Conservation (phyloP, 257 asterid species). For the Solanum sejunctum region DNA sequence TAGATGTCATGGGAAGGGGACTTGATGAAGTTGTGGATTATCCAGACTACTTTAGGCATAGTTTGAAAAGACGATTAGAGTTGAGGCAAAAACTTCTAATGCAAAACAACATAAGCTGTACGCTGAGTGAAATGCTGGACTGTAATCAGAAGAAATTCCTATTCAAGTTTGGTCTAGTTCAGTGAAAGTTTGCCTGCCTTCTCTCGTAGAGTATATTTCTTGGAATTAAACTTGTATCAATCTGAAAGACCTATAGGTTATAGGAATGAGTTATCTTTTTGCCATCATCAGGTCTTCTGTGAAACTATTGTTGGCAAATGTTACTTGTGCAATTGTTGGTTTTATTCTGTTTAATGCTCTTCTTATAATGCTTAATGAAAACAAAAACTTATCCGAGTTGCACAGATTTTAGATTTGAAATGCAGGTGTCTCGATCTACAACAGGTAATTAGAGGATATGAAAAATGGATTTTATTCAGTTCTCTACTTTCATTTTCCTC, state of each 20-base stretch:
- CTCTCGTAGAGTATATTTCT: not conserved
- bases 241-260: not conserved
- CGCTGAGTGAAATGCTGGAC: conserved; percentile 86
- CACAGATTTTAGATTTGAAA: not conserved
- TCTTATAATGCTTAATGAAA: not conserved
- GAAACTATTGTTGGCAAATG: not conserved
- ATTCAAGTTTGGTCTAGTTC: conserved; percentile 49
- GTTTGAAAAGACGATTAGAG: conserved; percentile 76
- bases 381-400: not conserved
- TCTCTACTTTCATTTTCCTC: not conserved
- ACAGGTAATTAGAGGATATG: not conserved
- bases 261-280: not conserved
- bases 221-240: not conserved
- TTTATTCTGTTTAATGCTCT: not conserved
- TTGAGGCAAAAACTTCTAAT: conserved; percentile 55
- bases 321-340: not conserved
- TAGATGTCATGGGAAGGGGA: conserved; percentile 68
- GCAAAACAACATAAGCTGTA: conserved; percentile 42
- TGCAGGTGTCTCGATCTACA: not conserved
- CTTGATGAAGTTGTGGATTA: conserved; percentile 65
- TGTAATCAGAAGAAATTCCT: conserved; percentile 76
- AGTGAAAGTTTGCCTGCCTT: conserved; percentile 2
- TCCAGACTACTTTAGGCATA: conserved; percentile 83
- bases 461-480: not conserved
- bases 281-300: not conserved